phyloP scores from a whole-genome alignment of 2,329 filamentous ascomycete genomes.

The Zelopaecilomyces penicillatus region DNA sequence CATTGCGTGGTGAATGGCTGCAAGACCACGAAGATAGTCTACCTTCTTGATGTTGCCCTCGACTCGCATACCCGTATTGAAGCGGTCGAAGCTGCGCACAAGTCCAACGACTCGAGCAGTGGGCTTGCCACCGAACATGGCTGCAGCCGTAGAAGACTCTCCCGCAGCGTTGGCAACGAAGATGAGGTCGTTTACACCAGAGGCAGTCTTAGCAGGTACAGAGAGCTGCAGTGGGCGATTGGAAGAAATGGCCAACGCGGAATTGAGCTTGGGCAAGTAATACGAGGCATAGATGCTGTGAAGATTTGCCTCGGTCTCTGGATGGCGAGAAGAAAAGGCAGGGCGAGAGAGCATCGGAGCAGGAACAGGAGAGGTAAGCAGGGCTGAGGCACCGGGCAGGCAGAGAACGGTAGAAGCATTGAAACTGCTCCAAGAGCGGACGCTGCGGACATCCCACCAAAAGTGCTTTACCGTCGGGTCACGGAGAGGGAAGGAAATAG shows the following conservation, averaged over 20 bases:
- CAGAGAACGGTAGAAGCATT: slow-evolving; percentile 61
- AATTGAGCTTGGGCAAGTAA: slow-evolving; percentile 81
- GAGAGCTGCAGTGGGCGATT: slow-evolving; percentile 52
- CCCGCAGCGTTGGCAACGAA: slow-evolving; percentile 57
- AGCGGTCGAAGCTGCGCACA: slow-evolving; percentile 86
- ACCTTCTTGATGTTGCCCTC: slow-evolving; percentile 79
- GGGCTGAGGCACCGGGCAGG: slow-evolving; percentile 62
- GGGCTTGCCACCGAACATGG: slow-evolving; percentile 41
- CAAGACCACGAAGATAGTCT: slow-evolving; percentile 78
- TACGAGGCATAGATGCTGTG: slow-evolving; percentile 67
- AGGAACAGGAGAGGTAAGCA: slow-evolving; percentile 64
- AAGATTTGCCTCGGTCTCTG: slow-evolving; percentile 70
- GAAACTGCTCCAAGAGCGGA: slow-evolving; percentile 78
- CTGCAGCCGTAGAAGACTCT: slow-evolving; percentile 46
- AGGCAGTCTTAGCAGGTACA: slow-evolving; percentile 25
- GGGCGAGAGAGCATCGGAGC: slow-evolving; percentile 53
- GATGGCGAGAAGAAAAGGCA: slow-evolving; percentile 51
- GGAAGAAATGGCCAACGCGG: slow-evolving; percentile 69
- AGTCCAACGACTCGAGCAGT: slow-evolving; percentile 63
- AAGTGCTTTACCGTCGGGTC: slow-evolving; percentile 71
- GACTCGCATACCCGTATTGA: slow-evolving; percentile 90
- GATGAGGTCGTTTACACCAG: slow-evolving; percentile 43
- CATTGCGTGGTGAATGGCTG: slow-evolving; percentile 84
- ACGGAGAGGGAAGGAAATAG: slow-evolving; percentile 59
- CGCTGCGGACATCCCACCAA: slow-evolving; percentile 92